Base-by-base conservation (phyloP, 2,329 filamentous ascomycete genomes). In the Bipolaris oryzae region DNA sequence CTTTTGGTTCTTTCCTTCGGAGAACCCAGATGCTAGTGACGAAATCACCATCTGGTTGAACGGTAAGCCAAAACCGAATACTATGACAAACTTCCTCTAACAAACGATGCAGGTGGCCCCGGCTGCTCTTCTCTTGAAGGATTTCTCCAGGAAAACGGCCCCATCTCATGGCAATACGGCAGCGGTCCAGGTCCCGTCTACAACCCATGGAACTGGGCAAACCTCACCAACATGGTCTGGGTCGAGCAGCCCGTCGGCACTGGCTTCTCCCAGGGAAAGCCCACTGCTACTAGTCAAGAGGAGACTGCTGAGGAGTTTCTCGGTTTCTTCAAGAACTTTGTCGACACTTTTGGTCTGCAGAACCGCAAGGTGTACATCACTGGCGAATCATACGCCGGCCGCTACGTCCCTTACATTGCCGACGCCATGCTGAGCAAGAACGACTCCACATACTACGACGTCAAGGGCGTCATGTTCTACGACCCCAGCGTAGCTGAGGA, bases 321-420 rank as follows among this genome's bases (percentile, higher is more conserved):
- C 15, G 88, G 88, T 47, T 95, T 92, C 77, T 92, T 87, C 82
- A 87, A 88, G 77, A 91, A 91, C 77, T 92, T 92, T 65, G 77
- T 91, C 55, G 80, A 90, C 33, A 87, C 86, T 0, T 92, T 92
- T 63, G 79, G 76, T 11, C 78, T 92, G 72, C 81, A 89, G 18
- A 82, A 83, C 11, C 85, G 84, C 66, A 89, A 89, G 61, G 82
- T 92, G 9, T 94, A 89, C 73, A 84, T 95, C 55, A 83, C 89
- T 0, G 91, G 89, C 6, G 89, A 91, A 73, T 88, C 84, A 0
- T 92, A 90, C 64, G 89, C 85, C 0, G 89, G 89, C n/a, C 66
- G 70, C 41, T 75, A 75, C 18, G 84, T 89, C 2, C 88, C 89
- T 0, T 92, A 91, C 69, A 89, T 93, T 55, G 85, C 88, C 1